Evolutionary conservation across 208 protist genomes (phyloP), one percentile per base, ranked within the genome.

Genomic region (Plasmodiophora brassicae): DNA sequence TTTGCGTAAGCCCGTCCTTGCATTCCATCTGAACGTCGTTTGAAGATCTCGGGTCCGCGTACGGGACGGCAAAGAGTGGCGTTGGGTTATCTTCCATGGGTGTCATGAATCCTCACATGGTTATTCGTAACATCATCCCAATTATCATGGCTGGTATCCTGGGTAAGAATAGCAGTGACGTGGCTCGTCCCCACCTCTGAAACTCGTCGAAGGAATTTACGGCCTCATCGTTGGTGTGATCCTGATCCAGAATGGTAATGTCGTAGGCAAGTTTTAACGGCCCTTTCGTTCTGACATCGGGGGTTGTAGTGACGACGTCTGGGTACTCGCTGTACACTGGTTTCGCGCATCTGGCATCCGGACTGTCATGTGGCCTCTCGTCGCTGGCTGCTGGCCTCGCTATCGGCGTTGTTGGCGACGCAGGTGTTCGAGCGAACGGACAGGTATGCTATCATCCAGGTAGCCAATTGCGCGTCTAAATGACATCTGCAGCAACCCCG

Each of bases 331-430:
- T 14, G 38, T 85, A 83, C 32, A 88, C n/a, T n/a, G 89, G 89
- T 57, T 91, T 71, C 86, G 89, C 89, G 0, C 46, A 86, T 86
- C 71, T 91, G 1, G 89, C 89, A 10, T 71, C 87, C 20, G 89
- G 89, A 43, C 41, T 91, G n/a, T 45, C 89, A 1, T 89, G 86
- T 89, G 89, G 89, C 20, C 87, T 91, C 0, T 65, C 88, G 45
- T 65, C 71, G 20, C 93, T 99, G 1, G 97, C 97, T 83, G 96
- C 98, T 45, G 98, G 98, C 85, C 95, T 99, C 45, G 96, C 97
- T 71, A 99, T 99, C 93, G 98, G 98, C 84, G 98, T 99, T 93
- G 97, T 98, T 83, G 98, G 98, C 91, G 97, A 99, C 91, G 95
- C 97, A 90, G 96, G 95, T 92, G 95, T 96, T 22, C 87, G 95